A percentile compares a stretch with the other conserved stretches of the same genome.
Conservation (phyloP, 2,329 filamentous ascomycete species). For the Aspergillus sp. region DNA sequence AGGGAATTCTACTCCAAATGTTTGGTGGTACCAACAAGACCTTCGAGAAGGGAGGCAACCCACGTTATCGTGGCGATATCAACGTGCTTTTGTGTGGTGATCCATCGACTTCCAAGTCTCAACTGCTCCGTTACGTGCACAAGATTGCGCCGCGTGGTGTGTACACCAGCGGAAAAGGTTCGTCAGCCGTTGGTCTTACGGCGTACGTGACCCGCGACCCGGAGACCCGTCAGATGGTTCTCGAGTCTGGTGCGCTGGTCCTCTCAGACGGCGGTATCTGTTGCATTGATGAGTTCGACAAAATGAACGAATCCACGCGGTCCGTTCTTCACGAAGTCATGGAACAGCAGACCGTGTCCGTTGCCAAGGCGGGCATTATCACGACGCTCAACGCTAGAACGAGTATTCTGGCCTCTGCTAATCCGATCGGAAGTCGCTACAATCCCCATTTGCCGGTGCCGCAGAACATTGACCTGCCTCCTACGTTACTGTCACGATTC, state of each 20-base stretch:
- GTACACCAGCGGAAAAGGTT: slow-evolving; percentile 74
- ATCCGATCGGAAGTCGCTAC: slow-evolving; percentile 96
- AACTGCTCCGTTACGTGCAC: slow-evolving; percentile 90
- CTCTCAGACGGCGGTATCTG: slow-evolving; percentile 73
- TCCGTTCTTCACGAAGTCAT: slow-evolving; percentile 77
- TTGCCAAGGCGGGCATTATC: slow-evolving; percentile 75
- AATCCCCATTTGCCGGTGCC: slow-evolving; percentile 94
- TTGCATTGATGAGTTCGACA: slow-evolving; percentile 78
- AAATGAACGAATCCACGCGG: slow-evolving; percentile 72
- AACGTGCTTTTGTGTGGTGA: slow-evolving; percentile 96
- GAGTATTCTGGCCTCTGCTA: slow-evolving; percentile 92
- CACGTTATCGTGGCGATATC: slow-evolving; percentile 94
- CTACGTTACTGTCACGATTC: slow-evolving; percentile 91
- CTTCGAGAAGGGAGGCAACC: slow-evolving; percentile 93
- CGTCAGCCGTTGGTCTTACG: slow-evolving; percentile 71
- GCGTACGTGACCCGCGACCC: slow-evolving; percentile 75
- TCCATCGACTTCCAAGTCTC: slow-evolving; percentile 93
- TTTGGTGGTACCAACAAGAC: slow-evolving; percentile 98
- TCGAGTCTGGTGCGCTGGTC: slow-evolving; percentile 71
- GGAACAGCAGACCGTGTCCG: slow-evolving; percentile 77
- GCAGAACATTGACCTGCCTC: slow-evolving; percentile 96
- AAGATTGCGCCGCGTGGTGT: slow-evolving; percentile 90
- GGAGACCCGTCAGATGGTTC: slow-evolving; percentile 69
- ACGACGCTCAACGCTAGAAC: slow-evolving; percentile 92
- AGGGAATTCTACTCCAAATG: slow-evolving; percentile 91